Conservation (phyloP, 352 stramenopile species). For the Phytophthora fragariaefolia region DNA sequence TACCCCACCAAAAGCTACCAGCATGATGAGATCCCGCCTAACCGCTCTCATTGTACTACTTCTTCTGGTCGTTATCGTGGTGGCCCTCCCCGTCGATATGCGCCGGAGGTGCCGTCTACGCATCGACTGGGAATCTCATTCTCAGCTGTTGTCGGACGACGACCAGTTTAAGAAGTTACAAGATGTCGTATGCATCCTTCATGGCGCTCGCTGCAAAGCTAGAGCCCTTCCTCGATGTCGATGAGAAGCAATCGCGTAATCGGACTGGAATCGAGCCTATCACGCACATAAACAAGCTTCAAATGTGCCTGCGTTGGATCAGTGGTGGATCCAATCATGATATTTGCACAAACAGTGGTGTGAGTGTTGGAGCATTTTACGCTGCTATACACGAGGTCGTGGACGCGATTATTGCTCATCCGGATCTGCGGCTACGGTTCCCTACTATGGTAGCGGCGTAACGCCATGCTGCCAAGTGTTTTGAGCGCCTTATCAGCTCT, state of each 20-base stretch:
- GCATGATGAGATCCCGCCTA: not conserved
- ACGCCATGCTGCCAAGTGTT: constrained; percentile 5
- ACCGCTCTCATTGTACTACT: not conserved
- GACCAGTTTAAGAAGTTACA: constrained; percentile 4
- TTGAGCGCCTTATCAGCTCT: constrained; percentile 4
- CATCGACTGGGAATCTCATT: not conserved
- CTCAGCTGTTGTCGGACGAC: not conserved
- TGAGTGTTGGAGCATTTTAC: constrained; percentile 13
- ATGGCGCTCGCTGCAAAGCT: no score
- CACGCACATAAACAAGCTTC: constrained; percentile 4
- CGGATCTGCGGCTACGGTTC: constrained; percentile 2
- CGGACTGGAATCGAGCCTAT: constrained; percentile 4
- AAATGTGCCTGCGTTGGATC: constrained; percentile 5
- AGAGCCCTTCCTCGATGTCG: no score
- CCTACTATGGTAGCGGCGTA: not conserved
- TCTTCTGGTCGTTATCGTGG: not conserved
- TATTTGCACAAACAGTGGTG: constrained; percentile 1
- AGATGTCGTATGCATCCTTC: no score
- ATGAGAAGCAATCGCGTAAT: no score
- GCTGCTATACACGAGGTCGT: constrained; percentile 10
- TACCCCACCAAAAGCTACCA: not conserved
- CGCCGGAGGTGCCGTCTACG: not conserved
- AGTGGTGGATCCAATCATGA: constrained; percentile 9
- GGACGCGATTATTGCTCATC: constrained; percentile 13
- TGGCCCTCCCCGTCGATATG: not conserved